Conservation (phyloP, 371 early-diverging fungal genomes). For the Mortierella sp. region DNA sequence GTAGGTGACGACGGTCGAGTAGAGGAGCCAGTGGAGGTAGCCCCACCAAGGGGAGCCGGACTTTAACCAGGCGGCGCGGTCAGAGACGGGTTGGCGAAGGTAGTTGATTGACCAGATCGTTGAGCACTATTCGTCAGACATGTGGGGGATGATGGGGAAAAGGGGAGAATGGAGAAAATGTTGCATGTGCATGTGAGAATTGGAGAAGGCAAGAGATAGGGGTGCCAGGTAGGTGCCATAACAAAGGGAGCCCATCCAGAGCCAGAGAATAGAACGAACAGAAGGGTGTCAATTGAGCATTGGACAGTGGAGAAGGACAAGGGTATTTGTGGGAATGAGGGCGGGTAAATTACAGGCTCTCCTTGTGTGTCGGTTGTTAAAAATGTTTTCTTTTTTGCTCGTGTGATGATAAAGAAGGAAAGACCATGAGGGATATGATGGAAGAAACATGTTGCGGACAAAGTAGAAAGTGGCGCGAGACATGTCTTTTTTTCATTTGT, state of each 20-base stretch:
- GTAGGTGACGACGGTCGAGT: slow-evolving; percentile 32
- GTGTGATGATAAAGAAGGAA: not conserved
- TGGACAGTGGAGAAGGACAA: not conserved
- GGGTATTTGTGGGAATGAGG: not conserved
- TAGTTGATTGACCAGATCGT: slow-evolving; percentile 49
- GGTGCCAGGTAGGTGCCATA: not conserved
- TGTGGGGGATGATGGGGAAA: not conserved
- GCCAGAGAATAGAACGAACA: not conserved
- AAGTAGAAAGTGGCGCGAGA: not conserved
- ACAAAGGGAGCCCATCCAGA: not conserved
- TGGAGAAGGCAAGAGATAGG: not conserved
- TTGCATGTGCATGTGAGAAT: not conserved
- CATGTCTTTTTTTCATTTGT: not conserved
- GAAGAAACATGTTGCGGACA: not conserved
- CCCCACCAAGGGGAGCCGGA: slow-evolving; percentile 46
- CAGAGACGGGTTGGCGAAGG: slow-evolving; percentile 25
- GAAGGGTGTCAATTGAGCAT: not conserved
- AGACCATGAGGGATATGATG: not conserved
- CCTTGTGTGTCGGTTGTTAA: not conserved
- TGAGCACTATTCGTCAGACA: slow-evolving; percentile 33
- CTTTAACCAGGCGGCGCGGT: slow-evolving; percentile 41
- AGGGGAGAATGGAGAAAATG: not conserved
- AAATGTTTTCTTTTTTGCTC: not conserved
- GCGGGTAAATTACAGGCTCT: slow-evolving; percentile 6
- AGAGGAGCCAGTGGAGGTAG: slow-evolving; percentile 40